These are phyloP conservation scores for Tanozyma kutaoensis DNA, from an alignment of 805 yeast species.

Conservation along the genomic window DNA sequence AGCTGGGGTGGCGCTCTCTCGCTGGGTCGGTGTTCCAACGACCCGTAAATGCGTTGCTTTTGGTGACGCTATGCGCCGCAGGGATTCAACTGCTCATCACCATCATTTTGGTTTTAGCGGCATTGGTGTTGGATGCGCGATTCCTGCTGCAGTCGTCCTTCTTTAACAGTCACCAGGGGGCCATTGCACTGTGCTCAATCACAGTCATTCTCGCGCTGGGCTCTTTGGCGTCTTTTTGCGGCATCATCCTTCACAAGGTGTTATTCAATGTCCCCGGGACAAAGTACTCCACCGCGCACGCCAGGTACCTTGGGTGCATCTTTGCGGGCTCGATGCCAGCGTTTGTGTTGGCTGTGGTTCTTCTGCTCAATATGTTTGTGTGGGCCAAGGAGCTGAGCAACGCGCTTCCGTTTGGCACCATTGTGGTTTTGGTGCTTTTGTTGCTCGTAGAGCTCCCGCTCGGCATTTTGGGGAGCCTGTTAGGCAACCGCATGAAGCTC, in stretches of 20 bases:
- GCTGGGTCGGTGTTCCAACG: no score
- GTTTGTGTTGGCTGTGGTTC: slow-evolving; percentile 31
- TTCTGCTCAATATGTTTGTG: slow-evolving; percentile 51
- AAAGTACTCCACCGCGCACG: no score
- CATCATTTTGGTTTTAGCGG: no score
- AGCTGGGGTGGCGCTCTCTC: no score
- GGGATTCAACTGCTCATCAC: no score
- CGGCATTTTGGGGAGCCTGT: slow-evolving; percentile 57
- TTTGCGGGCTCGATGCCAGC: slow-evolving; percentile 31
- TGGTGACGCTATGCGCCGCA: no score
- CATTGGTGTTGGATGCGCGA: no score
- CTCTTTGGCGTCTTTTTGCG: slow-evolving; percentile 58
- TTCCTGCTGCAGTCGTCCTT: no score
- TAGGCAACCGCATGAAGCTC: slow-evolving; percentile 21
- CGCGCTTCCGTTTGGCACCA: slow-evolving; percentile 70
- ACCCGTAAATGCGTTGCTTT: no score
- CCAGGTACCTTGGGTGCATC: no score
- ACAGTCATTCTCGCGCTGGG: slow-evolving; percentile 57
- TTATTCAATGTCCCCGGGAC: slow-evolving; percentile 30
- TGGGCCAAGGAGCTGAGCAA: slow-evolving; percentile 67
- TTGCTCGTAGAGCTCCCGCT: slow-evolving; percentile 62
- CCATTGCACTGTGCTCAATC: slow-evolving; percentile 48
- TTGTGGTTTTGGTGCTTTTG: slow-evolving; percentile 44
- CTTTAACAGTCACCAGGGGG: slow-evolving; percentile 56
- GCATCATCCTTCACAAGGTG: slow-evolving; percentile 48